Evolutionary conservation across 2,329 filamentous ascomycete genomes (phyloP).

Genomic region (Zarea fungicola): DNA sequence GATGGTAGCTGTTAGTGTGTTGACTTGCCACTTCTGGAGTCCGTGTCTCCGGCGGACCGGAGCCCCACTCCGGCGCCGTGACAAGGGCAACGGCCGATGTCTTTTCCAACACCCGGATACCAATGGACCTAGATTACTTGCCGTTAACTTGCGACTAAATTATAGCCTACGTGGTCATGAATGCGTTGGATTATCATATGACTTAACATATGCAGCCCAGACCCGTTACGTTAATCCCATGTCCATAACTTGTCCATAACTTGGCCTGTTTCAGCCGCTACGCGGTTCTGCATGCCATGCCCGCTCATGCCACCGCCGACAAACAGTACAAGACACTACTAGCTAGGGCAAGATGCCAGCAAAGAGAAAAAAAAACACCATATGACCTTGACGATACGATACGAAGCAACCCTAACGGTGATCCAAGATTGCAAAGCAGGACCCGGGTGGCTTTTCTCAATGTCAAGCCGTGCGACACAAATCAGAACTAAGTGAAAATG

Average conservation of each 20-base stretch:
- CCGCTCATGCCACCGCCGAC: background rate
- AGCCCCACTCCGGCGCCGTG: constrained; percentile 6
- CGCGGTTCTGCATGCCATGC: background rate
- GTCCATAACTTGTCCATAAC: too few species aligned
- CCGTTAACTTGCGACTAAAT: too few species aligned
- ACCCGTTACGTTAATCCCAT: too few species aligned
- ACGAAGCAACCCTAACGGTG: background rate
- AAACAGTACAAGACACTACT: background rate
- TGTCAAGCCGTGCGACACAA: too few species aligned
- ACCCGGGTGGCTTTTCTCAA: too few species aligned
- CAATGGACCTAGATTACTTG: too few species aligned
- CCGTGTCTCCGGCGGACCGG: constrained; percentile 5
- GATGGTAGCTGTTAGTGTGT: background rate
- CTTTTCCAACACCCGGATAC: too few species aligned
- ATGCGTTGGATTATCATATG: too few species aligned
- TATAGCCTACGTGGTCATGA: too few species aligned
- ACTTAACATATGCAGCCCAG: too few species aligned
- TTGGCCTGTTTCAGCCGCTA: background rate
- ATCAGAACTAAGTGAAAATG: too few species aligned
- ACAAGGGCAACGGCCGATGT: background rate
- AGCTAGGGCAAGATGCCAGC: background rate
- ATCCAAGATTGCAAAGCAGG: background rate
- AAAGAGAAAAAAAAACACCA: background rate
- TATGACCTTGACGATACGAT: constrained; percentile 1
- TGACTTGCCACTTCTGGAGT: background rate